Evolutionary conservation across 495 filamentous ascomycete genomes (phyloP), one percentile per base, ranked within the genome.

Genomic region (Lophiostoma macrostomum): DNA sequence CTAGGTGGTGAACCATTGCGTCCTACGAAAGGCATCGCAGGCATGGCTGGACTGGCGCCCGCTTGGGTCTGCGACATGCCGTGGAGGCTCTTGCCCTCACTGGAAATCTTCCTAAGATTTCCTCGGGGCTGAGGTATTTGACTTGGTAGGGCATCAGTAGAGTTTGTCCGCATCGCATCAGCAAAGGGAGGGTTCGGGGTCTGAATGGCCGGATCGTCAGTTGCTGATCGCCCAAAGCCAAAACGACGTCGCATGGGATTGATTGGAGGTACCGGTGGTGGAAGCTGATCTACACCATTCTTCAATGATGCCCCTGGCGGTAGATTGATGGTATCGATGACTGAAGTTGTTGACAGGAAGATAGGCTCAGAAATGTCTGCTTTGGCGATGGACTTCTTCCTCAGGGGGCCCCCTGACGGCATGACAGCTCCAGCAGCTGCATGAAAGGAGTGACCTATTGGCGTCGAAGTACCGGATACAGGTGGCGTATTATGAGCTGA

Each of bases 291-390:
- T 45, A 67, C 59, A 23, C 70, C 70, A 48, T 71, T 73, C 52
- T 56, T 64, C 24, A 73, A 58, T 1, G 60, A 65, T 2, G 70
- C 69, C 11, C 70, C 70, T 37, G 65, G 46, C 8, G 69, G 70
- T 8, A 75, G 64, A 25, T 68, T 60, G 22, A 75, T 54, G 1
- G 68, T 71, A 53, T 73, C 71, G 19, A 93, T 78, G 35, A 82
- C 83, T 8, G 84, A 89, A 7, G 88, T 93, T 18, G 77, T 80
- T 28, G 80, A 86, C n/a, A 91, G 68, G 49, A 95, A 85, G 0
- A 78, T 86, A 0, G 90, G 90, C 57, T 93, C 90, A 2, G 88
- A 91, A 31, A 96, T 94, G 23, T 85, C 80, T 28, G 76, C 72
- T 63, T 91, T 90, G 60, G 81, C 83, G 39, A 93, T 73, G 0